Conservation (phyloP, 495 filamentous ascomycete species). For the Talaromyces borbonicus region DNA sequence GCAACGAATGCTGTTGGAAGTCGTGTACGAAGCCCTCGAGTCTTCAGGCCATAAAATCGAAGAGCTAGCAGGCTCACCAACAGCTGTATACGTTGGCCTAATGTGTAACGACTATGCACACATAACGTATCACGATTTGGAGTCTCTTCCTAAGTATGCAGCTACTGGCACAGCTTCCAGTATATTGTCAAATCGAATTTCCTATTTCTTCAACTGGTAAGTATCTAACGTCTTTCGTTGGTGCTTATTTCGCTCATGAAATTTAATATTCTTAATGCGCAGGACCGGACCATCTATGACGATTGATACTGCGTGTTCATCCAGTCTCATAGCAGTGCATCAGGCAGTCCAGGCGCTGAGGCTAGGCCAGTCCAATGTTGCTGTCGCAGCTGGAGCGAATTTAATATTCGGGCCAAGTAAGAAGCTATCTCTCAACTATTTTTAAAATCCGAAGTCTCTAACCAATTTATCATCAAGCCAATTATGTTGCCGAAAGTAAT, state of each 20-base stretch:
- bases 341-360: conserved; percentile 32
- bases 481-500: conserved; percentile 16
- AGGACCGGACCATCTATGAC: conserved; percentile 41
- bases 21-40: conserved; percentile 44
- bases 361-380: conserved; percentile 23
- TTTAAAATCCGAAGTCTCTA: too few species aligned
- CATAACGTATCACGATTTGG: background rate
- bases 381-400: conserved; percentile 15
- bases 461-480: background rate
- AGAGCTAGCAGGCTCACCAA: background rate
- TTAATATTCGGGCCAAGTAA: conserved; percentile 10
- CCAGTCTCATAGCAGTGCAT: conserved; percentile 37
- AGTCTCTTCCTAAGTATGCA: background rate
- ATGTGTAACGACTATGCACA: conserved; percentile 6
- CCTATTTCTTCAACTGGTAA: conserved; percentile 46
- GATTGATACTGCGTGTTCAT: conserved; percentile 51
- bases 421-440: too few species aligned
- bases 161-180: background rate
- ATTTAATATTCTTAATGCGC: background rate
- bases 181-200: conserved; percentile 46
- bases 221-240: conserved; percentile 34
- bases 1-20: conserved; percentile 37
- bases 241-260: background rate
- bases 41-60: background rate
- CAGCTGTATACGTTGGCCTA: conserved; percentile 1